Percentiles rank a stretch among this genome's conserved stretches.
Conservation (phyloP, 169 alveolate species). For the Cyclospora cayetanensis region DNA sequence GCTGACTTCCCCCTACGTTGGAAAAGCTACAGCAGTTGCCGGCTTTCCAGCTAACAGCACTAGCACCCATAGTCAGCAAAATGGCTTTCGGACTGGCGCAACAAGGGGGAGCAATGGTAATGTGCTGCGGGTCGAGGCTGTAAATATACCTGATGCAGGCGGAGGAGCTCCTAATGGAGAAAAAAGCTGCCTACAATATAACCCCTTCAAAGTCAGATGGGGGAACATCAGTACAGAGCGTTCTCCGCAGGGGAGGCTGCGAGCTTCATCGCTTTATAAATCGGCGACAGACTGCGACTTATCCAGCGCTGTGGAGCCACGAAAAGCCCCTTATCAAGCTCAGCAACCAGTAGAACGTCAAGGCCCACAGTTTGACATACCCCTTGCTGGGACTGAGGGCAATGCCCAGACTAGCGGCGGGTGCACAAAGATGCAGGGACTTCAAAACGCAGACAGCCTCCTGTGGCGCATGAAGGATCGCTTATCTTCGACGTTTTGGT, state of each 20-base stretch:
- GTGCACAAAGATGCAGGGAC: conserved; percentile 32
- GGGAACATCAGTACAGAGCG: not conserved
- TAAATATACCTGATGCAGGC: not conserved
- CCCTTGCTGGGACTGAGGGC: not conserved
- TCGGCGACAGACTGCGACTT: not conserved
- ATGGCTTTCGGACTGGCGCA: not conserved
- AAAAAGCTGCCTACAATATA: not conserved
- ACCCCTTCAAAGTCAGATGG: conserved; percentile 23
- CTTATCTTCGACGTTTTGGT: conserved; percentile 21
- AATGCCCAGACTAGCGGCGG: not conserved
- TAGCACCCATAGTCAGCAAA: not conserved
- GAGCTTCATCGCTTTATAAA: not conserved
- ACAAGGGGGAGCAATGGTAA: not conserved
- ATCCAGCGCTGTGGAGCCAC: not conserved
- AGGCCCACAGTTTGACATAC: not conserved
- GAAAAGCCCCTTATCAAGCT: not conserved
- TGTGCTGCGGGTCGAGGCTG: not conserved
- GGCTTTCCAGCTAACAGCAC: not conserved
- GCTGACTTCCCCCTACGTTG: not conserved
- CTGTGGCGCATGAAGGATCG: conserved; percentile 42
- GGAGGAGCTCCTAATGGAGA: not conserved
- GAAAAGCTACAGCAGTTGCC: not conserved
- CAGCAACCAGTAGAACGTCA: not conserved
- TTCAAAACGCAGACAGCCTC: not conserved
- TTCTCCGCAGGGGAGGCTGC: not conserved